phyloP scores from a whole-genome alignment of 2,329 filamentous ascomycete genomes.

The Ophiosphaerella narmari region DNA sequence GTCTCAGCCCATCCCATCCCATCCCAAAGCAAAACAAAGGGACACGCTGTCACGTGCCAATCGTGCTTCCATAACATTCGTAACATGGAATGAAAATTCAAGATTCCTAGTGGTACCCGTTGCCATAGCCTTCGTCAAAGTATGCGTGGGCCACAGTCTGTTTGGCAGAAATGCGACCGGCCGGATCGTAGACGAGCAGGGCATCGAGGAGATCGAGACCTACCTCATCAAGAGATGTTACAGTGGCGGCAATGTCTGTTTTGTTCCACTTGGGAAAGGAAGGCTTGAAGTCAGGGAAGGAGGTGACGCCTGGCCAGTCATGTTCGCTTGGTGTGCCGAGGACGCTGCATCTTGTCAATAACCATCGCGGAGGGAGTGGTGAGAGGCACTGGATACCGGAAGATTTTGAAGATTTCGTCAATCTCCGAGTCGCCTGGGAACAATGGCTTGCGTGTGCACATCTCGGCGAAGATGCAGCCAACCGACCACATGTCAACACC shows the following conservation, averaged over 20 bases:
- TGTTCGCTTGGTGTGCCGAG: constrained; percentile 83
- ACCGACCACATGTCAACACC: constrained; percentile 97
- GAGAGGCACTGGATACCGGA: constrained; percentile 62
- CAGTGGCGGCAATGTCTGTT: constrained; percentile 67
- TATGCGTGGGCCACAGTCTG: constrained; percentile 84
- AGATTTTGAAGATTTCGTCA: constrained; percentile 94
- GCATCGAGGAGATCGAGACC: constrained; percentile 70
- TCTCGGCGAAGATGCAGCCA: constrained; percentile 93
- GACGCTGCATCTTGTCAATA: constrained; percentile 44
- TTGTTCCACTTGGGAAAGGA: constrained; percentile 91
- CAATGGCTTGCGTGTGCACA: constrained; percentile 90
- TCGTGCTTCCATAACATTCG: constrained; percentile 32
- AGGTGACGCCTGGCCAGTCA: constrained; percentile 89
- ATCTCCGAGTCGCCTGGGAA: constrained; percentile 94
- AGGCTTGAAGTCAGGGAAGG: constrained; percentile 89
- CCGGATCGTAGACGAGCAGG: constrained; percentile 86
- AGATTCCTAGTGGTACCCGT: constrained; percentile 37
- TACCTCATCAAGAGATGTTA: constrained; percentile 72
- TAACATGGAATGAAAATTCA: constrained; percentile 30
- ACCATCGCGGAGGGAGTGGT: too few relatives aligned
- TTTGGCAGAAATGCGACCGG: constrained; percentile 85
- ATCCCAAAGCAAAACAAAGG: too few relatives aligned
- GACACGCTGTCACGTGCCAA: constrained; percentile 10
- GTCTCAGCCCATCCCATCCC: not conserved
- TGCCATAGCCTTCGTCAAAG: constrained; percentile 62